A percentile compares a stretch with the other conserved stretches of the same genome.
These are phyloP conservation scores for Rhytidiadelphus loreus DNA, from an alignment of 225 moss, liverwort and hornwort genomes.

Conservation along the genomic window DNA sequence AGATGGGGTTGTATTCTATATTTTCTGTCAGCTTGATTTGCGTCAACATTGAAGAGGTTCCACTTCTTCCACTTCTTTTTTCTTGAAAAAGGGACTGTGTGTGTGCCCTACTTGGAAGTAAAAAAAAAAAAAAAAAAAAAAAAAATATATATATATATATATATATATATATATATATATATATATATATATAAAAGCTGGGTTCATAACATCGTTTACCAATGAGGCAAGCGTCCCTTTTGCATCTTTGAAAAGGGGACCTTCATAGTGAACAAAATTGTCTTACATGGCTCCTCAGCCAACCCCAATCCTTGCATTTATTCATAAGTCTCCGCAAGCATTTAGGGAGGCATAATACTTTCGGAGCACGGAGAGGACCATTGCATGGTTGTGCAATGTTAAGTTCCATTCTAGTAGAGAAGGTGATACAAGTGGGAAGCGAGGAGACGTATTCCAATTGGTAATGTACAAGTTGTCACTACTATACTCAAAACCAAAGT, in stretches of 20 bases:
- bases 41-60: background rate
- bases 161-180: no score
- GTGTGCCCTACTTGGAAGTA: background rate
- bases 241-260: background rate
- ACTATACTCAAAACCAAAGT: fast-evolving
- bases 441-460: background rate
- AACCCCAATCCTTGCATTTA: background rate
- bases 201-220: background rate
- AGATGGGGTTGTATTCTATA: background rate
- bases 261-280: background rate
- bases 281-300: no score
- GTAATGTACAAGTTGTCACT: background rate
- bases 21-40: background rate
- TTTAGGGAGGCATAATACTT: background rate
- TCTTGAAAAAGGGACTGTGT: background rate
- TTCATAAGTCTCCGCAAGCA: no score
- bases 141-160: no score
- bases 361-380: background rate
- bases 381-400: background rate
- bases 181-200: background rate
- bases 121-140: no score
- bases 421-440: fast-evolving
- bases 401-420: background rate
- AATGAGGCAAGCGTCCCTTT: background rate
- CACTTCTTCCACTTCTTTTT: background rate